Evolutionary conservation across 129 eudicot genomes (phyloP), one percentile per base, ranked within the genome.

Genomic region (Smallanthus sonchifolius): DNA sequence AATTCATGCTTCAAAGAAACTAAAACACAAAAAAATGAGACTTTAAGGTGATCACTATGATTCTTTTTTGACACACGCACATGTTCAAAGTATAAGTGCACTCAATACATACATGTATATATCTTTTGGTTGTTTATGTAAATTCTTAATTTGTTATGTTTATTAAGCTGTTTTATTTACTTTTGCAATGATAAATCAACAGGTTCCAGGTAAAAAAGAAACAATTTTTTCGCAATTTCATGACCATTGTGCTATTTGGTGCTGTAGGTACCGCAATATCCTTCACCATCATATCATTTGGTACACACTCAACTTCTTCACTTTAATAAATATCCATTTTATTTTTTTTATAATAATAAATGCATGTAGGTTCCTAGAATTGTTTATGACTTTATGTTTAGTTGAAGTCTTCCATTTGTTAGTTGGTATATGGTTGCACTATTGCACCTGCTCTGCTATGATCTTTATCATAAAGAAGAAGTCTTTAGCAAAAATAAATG

Each of bases 121-220:
- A 55, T 69, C 66, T 54, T 71, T 71, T 37, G 37, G 67, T 42
- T 61, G 10, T 34, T 13, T 34, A 34, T 34, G 4, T 61, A 61
- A 36, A 0, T 5, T 61, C 17, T 32, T 34, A 61, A 5, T 59
- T 2, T 61, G 34, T 35, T 4, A 54, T 6, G 60, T 32, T 54
- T 52, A 54, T 61, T 54, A n/a, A 48, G 51, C 8, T 44, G 70
- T 80, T 69, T 55, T 60, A 4, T 1, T 64, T 13, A 61, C 64
- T 9, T 48, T 40, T 37, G 52, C 70, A 57, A 67, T 67, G 40
- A 34, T 59, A 67, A 64, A 74, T 67, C 20, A 78, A 75, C 96
- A 92, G 96, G 88, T 92, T 92, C 84, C 96, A 85, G 85, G 96
- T 92, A 55, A 89, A 92, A 78, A 92, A 92, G 88, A 89, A 89